Evolutionary conservation across 2,329 filamentous ascomycete genomes (phyloP).

Genomic region (Aquanectria penicillioides): DNA sequence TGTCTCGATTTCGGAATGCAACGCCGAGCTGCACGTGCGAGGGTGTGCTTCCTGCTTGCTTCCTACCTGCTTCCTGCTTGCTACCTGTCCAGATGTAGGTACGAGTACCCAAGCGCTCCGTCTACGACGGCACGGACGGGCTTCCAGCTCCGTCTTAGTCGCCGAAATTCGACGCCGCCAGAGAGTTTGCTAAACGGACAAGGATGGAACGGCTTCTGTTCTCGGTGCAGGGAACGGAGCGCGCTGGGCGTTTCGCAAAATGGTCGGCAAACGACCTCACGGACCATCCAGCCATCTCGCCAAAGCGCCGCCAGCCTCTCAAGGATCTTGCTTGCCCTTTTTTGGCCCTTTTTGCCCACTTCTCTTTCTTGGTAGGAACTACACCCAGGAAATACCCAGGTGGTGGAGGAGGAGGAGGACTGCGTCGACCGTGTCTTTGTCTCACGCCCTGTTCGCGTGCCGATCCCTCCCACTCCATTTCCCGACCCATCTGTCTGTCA

Average conservation of each 20-base stretch:
- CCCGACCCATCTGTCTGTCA: slow-evolving; percentile 29
- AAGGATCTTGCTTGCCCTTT: slow-evolving; percentile 18
- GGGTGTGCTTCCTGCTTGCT: slow-evolving; percentile 29
- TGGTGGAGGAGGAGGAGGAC: no score
- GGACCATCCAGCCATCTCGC: slow-evolving; percentile 32
- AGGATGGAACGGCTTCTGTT: slow-evolving; percentile 24
- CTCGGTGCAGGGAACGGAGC: slow-evolving; percentile 18
- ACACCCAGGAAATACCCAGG: no score
- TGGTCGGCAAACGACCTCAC: slow-evolving; percentile 28
- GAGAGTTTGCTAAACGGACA: background rate
- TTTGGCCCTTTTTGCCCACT: no score
- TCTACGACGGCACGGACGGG: slow-evolving; percentile 29
- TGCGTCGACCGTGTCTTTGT: slow-evolving; percentile 6
- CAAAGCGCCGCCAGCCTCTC: slow-evolving; percentile 28
- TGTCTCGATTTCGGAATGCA: slow-evolving; percentile 40
- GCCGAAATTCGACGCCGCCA: slow-evolving; percentile 8
- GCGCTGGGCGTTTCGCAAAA: slow-evolving; percentile 30
- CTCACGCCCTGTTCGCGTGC: slow-evolving; percentile 29
- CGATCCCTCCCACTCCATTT: slow-evolving; percentile 37
- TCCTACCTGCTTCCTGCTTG: slow-evolving; percentile 23
- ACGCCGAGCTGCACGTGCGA: slow-evolving; percentile 39
- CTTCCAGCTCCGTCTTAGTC: slow-evolving; percentile 24
- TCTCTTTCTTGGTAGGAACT: no score
- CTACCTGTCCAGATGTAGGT: background rate
- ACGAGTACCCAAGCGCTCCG: slow-evolving; percentile 29